Base-by-base conservation (phyloP, 2,329 filamentous ascomycete species). In the Pseudocercospora eumusae region DNA sequence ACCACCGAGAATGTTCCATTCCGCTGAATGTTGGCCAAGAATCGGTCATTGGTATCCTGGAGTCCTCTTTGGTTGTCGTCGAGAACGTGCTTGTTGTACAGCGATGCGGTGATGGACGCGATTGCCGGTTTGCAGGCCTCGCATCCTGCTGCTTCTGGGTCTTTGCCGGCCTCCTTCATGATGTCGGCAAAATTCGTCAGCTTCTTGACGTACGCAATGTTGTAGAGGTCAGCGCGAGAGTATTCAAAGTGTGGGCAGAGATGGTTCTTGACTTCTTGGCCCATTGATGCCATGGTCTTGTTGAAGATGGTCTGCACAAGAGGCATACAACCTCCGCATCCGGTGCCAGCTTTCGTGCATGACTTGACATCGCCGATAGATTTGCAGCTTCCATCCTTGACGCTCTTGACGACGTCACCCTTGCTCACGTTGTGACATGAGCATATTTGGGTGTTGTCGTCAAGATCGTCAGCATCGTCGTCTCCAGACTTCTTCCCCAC, bases 401-500 rank as follows among this genome's bases (percentile, higher is more conserved):
- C 85, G 1, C 80, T 81, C 4, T 84, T 83, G 49, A 88, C 86
- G 0, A 96, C 82, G 69, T 93, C 90, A 15, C 89, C 90, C 75
- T 96, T 96, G 23, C 86, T 88, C 45, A 96, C 92, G 73, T 96
- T 96, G 80, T 96, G 92, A 70, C 92, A 96, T 1, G 91, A 95
- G 76, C 92, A 96, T 64, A 96, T 89, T 73, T 96, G 93, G 0
- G 90, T 91, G 71, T 95, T 91, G 69, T 95, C 91, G 56, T 88
- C 84, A 67, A 96, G 82, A 70, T 96, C 91, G 68, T 90, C 90
- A 0, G 82, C 87, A 52, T 92, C 89, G 55, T 92, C 90, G 10
- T 91, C 91, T 2, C 88, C 89, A 0, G 86, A 86, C 68, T 88
- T 90, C 68, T 86, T 85, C 0, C 92, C 92, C 1, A 96, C 80